Conservation (phyloP, 2,329 filamentous ascomycete genomes). For the Colletotrichum sublineola region DNA sequence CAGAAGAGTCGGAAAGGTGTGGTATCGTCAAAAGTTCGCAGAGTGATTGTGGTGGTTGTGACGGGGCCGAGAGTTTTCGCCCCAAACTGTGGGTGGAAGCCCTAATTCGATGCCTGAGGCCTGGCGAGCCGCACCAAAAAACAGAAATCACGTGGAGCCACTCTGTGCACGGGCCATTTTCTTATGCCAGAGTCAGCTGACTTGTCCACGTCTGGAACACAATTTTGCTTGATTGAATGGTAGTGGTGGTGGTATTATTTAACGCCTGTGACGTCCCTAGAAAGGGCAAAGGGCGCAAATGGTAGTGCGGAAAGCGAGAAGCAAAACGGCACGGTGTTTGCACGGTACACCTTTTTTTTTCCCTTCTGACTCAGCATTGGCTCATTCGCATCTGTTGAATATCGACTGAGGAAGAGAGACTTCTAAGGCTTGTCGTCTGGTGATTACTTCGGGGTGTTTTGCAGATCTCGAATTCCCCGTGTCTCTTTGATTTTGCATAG, state of each 20-base stretch:
- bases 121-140: not conserved
- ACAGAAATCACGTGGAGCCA: conserved; percentile 15
- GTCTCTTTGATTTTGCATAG: not conserved
- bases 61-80: conserved; percentile 38
- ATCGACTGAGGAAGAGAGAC: not conserved
- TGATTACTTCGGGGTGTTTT: not conserved
- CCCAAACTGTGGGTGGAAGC: conserved; percentile 57
- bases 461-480: not conserved
- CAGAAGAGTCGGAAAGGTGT: conserved; percentile 41
- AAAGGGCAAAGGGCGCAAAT: no score
- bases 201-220: not conserved
- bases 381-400: not conserved
- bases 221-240: not conserved
- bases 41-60: conserved; percentile 35
- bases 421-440: not conserved
- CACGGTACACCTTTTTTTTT: conserved; percentile 7
- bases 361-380: conserved; percentile 22
- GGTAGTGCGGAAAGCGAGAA: not conserved
- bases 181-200: not conserved
- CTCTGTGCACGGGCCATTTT: not conserved
- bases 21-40: conserved; percentile 37
- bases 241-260: no score
- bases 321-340: conserved; percentile 14
- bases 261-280: no score
- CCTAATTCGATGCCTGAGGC: conserved; percentile 50